phyloP scores from a whole-genome alignment of 2,329 filamentous ascomycete genomes.

The Colletotrichum tamarilloi region DNA sequence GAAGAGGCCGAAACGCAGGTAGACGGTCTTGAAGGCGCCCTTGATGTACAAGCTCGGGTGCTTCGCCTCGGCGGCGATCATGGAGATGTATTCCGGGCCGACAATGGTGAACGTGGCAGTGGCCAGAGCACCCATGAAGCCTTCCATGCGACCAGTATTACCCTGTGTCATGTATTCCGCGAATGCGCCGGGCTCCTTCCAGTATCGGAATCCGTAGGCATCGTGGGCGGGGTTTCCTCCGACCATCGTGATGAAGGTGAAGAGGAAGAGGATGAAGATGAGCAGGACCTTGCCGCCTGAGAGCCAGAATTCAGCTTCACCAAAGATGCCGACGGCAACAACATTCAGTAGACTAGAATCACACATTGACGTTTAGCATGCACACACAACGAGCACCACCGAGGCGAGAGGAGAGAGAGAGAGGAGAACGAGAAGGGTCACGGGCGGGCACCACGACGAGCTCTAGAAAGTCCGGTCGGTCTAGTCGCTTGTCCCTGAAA shows the following conservation, averaged over 20 bases:
- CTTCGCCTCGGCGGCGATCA: conserved; percentile 74
- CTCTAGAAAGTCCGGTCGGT: conserved; percentile 11
- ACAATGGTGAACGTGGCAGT: conserved; percentile 73
- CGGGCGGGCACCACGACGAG: conserved; percentile 20
- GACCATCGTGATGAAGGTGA: conserved; percentile 61
- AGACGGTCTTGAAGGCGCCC: conserved; percentile 66
- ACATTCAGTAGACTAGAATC: conserved; percentile 37
- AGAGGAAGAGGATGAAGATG: conserved; percentile 72
- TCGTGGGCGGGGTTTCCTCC: conserved; percentile 40
- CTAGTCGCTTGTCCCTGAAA: conserved; percentile 21
- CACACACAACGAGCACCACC: conserved; percentile 15
- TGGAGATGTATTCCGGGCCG: conserved; percentile 73
- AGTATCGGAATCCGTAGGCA: conserved; percentile 39
- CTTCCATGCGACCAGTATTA: conserved; percentile 74
- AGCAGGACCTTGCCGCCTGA: conserved; percentile 64
- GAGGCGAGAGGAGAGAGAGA: background rate
- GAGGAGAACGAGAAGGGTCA: background rate
- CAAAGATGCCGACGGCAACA: conserved; percentile 50
- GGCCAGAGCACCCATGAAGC: conserved; percentile 76
- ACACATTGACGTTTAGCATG: conserved; percentile 32
- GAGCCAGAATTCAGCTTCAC: conserved; percentile 69
- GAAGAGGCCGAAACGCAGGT: conserved; percentile 70
- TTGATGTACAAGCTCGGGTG: conserved; percentile 71
- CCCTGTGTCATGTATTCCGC: conserved; percentile 49
- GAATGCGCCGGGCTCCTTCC: conserved; percentile 33